Conservation (phyloP, 139 green algal genomes). For the Chlorella ohadii region DNA sequence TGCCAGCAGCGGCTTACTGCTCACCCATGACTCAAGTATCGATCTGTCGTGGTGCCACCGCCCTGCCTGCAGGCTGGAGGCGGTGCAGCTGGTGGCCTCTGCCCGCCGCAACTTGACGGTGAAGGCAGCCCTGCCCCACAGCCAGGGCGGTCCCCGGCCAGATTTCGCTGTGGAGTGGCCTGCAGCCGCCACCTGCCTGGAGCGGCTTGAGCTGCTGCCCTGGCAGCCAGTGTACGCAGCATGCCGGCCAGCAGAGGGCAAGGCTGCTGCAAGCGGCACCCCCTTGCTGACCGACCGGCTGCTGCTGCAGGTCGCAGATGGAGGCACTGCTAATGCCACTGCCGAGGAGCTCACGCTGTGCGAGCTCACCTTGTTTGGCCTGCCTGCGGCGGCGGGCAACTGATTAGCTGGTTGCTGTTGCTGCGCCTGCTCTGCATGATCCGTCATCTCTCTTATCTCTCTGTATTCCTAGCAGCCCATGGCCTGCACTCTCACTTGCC, state of each 20-base stretch:
- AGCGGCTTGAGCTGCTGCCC: not conserved
- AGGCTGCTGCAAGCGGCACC: no score
- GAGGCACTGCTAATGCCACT: no score
- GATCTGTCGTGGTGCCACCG: no score
- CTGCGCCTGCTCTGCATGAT: no score
- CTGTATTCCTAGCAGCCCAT: no score
- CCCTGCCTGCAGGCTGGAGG: not conserved
- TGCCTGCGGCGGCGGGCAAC: not conserved
- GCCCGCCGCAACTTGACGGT: not conserved
- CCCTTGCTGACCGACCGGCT: constrained; percentile 10
- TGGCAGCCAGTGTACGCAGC: not conserved
- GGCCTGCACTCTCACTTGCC: no score
- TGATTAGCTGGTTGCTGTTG: not conserved
- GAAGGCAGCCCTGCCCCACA: no score
- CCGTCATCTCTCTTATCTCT: no score
- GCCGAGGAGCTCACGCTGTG: not conserved
- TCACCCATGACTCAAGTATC: no score
- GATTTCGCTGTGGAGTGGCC: not conserved
- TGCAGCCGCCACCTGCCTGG: not conserved
- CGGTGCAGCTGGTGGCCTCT: not conserved
- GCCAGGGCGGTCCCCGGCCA: no score
- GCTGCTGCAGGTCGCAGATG: not conserved
- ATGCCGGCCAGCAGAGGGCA: not conserved
- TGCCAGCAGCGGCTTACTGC: no score
- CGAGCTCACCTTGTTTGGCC: not conserved